Base-by-base conservation (phyloP, 164 flowering plant species). In the Platanus orientalis region DNA sequence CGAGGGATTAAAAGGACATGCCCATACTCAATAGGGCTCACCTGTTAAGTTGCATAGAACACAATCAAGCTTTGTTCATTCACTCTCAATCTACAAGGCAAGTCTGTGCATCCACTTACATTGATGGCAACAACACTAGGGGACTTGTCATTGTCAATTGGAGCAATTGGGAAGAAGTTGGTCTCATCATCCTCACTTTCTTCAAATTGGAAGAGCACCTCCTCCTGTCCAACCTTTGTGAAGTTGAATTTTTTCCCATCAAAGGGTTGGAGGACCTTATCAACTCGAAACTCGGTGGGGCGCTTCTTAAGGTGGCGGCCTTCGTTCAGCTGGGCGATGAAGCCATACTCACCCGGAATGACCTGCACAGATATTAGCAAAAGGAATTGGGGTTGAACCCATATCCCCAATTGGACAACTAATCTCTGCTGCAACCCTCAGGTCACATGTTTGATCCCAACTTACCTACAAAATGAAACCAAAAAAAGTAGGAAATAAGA, bases 1-100 rank as follows among this genome's bases (percentile, higher is more conserved):
- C 75, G 83, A 9, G 97, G 97, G 44, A 92, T 84, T 68, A 92
- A 66, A 54, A 92, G 86, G 54, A 92, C 97, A 71, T 92, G 97
- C 7, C 96, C 97, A 65, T 89, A 92, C 58, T 89, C 96, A 30
- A 92, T 89, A 0, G 98, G 98, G 71, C 96, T 92, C 52, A 92
- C 94, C 96, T 89, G 78, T 17, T 28, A 73, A 34, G 24, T 45
- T 42, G 52, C 17, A 58, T 34, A 53, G 28, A 27, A 44, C 16
- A 49, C 51, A 17, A 44, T 44, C 49, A 44, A 44, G 42, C 42
- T 36, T 2, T 7, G 12, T 36, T 36, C 42, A 36, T n/a, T n/a
- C 7, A 4, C 9, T 32, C 7, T 32, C 39, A 4, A 5, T 4
- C 9, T 21, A 48, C 4, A 47, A 5, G 10, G 25, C 52, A 20